A percentile compares a stretch with the other conserved stretches of the same genome.
These are phyloP conservation scores for Ambrosia artemisiifolia DNA, from an alignment of 129 eudicot genomes.

Conservation along the genomic window DNA sequence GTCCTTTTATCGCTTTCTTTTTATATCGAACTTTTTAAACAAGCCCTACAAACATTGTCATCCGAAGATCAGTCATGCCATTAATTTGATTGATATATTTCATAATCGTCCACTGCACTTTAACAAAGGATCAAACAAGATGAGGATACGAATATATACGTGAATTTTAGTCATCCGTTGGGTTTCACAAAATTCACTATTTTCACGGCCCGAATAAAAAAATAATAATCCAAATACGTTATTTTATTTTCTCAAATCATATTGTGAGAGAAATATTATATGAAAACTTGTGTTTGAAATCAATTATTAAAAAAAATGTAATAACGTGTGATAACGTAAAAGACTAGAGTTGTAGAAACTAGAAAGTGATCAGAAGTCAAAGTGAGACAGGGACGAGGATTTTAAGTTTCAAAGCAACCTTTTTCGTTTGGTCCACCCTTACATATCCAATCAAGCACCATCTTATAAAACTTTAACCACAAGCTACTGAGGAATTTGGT, in stretches of 20 bases:
- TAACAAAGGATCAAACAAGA: too few species aligned
- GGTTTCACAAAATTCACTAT: too few species aligned
- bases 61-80: too few species aligned
- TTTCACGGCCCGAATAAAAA: too few species aligned
- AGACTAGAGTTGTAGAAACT: not conserved
- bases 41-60: too few species aligned
- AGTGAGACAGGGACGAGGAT: not conserved
- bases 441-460: not conserved
- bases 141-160: too few species aligned
- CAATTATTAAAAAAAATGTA: not conserved
- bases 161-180: too few species aligned
- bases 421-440: conserved; percentile 3
- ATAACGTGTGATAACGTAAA: not conserved
- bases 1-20: too few species aligned
- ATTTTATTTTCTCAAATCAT: not conserved
- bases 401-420: not conserved
- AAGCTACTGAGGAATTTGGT: not conserved
- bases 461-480: not conserved
- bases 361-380: not conserved
- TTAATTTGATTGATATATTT: too few species aligned
- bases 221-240: too few species aligned
- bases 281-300: not conserved
- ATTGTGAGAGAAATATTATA: not conserved
- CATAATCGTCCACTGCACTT: too few species aligned
- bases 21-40: too few species aligned